These are phyloP conservation scores for Xanthoconium stramineum DNA, from an alignment of 768 basidiomycete genomes.

Conservation along the genomic window DNA sequence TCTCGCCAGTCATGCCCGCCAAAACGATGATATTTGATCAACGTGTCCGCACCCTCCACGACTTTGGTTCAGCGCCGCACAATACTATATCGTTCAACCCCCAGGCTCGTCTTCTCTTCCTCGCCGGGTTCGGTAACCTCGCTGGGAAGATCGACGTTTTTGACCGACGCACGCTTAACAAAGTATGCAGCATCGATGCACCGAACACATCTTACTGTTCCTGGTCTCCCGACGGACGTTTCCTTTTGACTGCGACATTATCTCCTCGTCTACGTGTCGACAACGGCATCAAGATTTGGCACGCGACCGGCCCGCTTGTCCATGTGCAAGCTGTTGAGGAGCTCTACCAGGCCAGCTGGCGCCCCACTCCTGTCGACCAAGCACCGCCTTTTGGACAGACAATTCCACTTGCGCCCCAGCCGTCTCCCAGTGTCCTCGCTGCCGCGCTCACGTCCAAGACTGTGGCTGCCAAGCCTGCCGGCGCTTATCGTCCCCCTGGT, in stretches of 20 bases:
- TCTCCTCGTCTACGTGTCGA: constrained; percentile 94
- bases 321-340: constrained; percentile 83
- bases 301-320: constrained; percentile 83
- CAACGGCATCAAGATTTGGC: constrained; percentile 96
- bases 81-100: constrained; percentile 96
- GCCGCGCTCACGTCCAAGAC: constrained; percentile 53
- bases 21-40: constrained; percentile 91
- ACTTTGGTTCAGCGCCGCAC: constrained; percentile 85
- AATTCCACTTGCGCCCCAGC: constrained; percentile 67
- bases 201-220: constrained; percentile 93
- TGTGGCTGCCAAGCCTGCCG: constrained; percentile 61
- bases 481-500: constrained; percentile 92
- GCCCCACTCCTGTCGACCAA: constrained; percentile 65
- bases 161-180: constrained; percentile 82
- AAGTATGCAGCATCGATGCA: constrained; percentile 78
- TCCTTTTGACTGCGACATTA: constrained; percentile 92
- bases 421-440: constrained; percentile 53
- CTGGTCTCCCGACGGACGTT: constrained; percentile 93
- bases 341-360: constrained; percentile 86
- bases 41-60: constrained; percentile 81
- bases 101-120: constrained; percentile 80
- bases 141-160: constrained; percentile 91
- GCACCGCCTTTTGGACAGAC: constrained; percentile 63
- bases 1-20: constrained; percentile 81
- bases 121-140: constrained; percentile 96